Percentiles rank a stretch among this genome's conserved stretches.
Evolutionary conservation across 495 filamentous ascomycete genomes (phyloP).

Genomic region (Schizothecium vesticola): DNA sequence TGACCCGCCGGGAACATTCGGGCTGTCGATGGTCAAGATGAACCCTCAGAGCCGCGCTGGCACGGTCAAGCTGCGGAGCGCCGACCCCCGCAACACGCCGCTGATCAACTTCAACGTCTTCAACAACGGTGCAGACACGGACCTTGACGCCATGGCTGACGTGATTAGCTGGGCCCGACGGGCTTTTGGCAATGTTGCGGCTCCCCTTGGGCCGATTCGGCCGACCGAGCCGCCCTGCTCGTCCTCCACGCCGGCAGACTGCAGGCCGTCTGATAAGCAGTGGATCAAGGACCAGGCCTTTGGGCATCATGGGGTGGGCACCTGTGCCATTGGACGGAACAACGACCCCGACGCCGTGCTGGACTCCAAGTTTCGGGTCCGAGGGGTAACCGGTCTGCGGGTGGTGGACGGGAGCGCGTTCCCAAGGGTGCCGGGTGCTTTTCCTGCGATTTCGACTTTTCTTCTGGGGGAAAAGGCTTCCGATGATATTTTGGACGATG

Average conservation of each 20-base stretch:
- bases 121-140: conserved; percentile 22
- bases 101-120: conserved; percentile 43
- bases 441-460: conserved; percentile 56
- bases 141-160: conserved; percentile 46
- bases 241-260: too few relatives aligned
- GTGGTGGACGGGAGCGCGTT: conserved; percentile 56
- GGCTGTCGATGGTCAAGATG: too few relatives aligned
- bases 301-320: conserved; percentile 49
- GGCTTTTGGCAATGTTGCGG: conserved; percentile 7
- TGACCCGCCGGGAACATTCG: too few relatives aligned
- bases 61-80: too few relatives aligned
- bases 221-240: conserved; percentile 41
- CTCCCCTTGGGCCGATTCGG: conserved; percentile 38
- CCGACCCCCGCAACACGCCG: conserved; percentile 38
- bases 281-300: conserved; percentile 37
- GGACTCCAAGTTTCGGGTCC: conserved; percentile 48
- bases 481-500: conserved; percentile 45
- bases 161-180: conserved; percentile 52
- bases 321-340: conserved; percentile 49
- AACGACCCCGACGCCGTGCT: conserved; percentile 46
- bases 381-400: conserved; percentile 46
- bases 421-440: conserved; percentile 50
- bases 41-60: too few relatives aligned
- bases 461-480: conserved; percentile 56
- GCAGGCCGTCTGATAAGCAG: conserved; percentile 32